Base-by-base conservation (phyloP, 2,329 filamentous ascomycete genomes). In the Neophaeococcomyces aloes region DNA sequence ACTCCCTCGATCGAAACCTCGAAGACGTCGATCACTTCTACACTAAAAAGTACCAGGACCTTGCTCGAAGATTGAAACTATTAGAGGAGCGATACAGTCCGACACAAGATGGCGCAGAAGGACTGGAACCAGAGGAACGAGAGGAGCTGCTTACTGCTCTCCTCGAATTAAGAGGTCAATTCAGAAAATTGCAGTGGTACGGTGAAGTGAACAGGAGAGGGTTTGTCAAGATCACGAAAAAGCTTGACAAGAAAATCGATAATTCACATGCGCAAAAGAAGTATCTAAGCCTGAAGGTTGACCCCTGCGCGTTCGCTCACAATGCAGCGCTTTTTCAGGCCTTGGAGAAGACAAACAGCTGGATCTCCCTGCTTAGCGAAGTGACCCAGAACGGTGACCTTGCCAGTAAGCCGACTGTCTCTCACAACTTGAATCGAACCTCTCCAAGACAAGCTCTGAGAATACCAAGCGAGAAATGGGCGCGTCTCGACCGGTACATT, bases 141-240 rank as follows among this genome's bases (percentile, higher is more conserved):
- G 86, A 95, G 62, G 91, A 98, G 64, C 72, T 96, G 36, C 83
- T 93, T 69, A 86, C 83, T 29, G 87, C 88, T 29, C 70, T 98
- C 39, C 75, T 96, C 25, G 91, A 98, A 64, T 72, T 96, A 48
- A 78, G 91, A 45, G 82, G 81, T 41, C 85, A 93, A 59, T 67
- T 96, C 53, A 77, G 91, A 47, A 96, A 96, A 57, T 70, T 98
- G 41, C 85, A 94, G 62, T 96, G 88, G 88, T 98, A 96, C 61
- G 89, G 88, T 38, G 89, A 96, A 65, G 89, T 96, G 57, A 98
- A 98, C 63, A 78, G 88, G 41, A 76, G 86, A 51, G 91, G 91
- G 2, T 98, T 98, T 58, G 78, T 93, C 62, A 98, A 98, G 68
- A 98, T 98, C 63, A 94, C 91, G 40, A 98, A 98, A 70, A 98